Base-by-base conservation (phyloP, 805 yeast genomes). In the Starmerella tilneyi region DNA sequence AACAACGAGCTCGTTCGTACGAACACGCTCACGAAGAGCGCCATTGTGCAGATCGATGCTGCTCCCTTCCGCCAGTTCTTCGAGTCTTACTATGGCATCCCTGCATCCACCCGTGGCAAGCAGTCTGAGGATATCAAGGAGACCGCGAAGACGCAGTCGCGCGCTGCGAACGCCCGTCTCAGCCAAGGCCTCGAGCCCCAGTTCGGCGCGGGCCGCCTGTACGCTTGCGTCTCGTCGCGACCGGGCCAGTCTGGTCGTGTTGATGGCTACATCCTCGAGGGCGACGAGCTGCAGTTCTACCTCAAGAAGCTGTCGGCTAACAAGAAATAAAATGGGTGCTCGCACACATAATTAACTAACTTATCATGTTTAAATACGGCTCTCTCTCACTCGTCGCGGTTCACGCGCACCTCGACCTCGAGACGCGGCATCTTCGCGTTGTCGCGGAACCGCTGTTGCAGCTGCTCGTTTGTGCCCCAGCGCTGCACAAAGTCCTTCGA, bases 241-340 rank as follows among this genome's bases (percentile, higher is more conserved):
- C 98, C 98, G 72, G 98, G 98, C 74, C 98, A 92, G 81, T 83
- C 94, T 61, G 98, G 98, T 75, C 94, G 98, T 79, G 81, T 86
- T 76, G 98, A 92, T 73, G 98, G 98, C 76, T 92, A 92, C 94
- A 82, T 92, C 76, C 84, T 92, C 72, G 98, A 92, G 80, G 98
- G 98, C 76, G 98, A 92, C 73, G 98, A 92, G 78, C 85, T 92
- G 74, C 97, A 97, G 72, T 92, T 92, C 94, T 92, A 92, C 95
- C 81, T 92, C 73, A 86, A 95, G 82, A 89, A 95, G 85, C 79
- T 92, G 73, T 94, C 96, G 71, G 56, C 55, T 56, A 89, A 38
- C 33, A 38, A 92, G 88, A 92, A 89, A 83, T 89, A 86, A 81
- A 63, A 63, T n/a, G 21, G 35, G 24, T 24, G 33, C 27, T 22